Conservation (phyloP, 2,329 filamentous ascomycete species). For the Epichloe hybrida region DNA sequence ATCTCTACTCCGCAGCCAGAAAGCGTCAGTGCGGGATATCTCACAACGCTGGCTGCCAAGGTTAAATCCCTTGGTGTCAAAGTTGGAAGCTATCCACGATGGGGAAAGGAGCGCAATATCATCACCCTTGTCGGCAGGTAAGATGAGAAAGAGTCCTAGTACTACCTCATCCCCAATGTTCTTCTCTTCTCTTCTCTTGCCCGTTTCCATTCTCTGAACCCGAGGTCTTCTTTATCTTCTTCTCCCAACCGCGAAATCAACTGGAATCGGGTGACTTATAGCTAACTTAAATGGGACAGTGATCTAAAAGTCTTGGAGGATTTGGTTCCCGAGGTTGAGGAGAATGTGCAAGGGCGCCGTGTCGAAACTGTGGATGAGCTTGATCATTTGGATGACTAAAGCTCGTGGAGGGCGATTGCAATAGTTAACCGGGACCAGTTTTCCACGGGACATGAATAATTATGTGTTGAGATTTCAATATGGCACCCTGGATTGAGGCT, state of each 20-base stretch:
- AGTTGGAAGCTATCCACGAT: slow-evolving; percentile 88
- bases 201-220: too few relatives aligned
- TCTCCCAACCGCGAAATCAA: not conserved
- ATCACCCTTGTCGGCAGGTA: slow-evolving; percentile 68
- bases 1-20: slow-evolving; percentile 82
- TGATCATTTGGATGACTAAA: slow-evolving; percentile 27
- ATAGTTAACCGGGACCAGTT: too few relatives aligned
- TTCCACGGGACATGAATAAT: too few relatives aligned
- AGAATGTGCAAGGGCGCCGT: slow-evolving; percentile 59
- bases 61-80: slow-evolving; percentile 45
- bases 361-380: slow-evolving; percentile 60
- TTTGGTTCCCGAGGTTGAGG: slow-evolving; percentile 62
- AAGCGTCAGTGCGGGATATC: slow-evolving; percentile 54
- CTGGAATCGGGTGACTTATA: not conserved
- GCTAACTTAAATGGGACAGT: slow-evolving; percentile 22
- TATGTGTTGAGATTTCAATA: too few relatives aligned
- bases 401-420: too few relatives aligned
- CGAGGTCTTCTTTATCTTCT: too few relatives aligned
- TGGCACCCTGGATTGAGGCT: too few relatives aligned
- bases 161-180: too few relatives aligned
- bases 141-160: not conserved
- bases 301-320: slow-evolving; percentile 68
- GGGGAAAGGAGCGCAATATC: slow-evolving; percentile 77
- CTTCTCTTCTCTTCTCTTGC: too few relatives aligned
- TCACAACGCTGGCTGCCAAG: too few relatives aligned